These are phyloP conservation scores for Atkinsonella hypoxylon DNA, from an alignment of 2,329 filamentous ascomycete species.

Conservation along the genomic window DNA sequence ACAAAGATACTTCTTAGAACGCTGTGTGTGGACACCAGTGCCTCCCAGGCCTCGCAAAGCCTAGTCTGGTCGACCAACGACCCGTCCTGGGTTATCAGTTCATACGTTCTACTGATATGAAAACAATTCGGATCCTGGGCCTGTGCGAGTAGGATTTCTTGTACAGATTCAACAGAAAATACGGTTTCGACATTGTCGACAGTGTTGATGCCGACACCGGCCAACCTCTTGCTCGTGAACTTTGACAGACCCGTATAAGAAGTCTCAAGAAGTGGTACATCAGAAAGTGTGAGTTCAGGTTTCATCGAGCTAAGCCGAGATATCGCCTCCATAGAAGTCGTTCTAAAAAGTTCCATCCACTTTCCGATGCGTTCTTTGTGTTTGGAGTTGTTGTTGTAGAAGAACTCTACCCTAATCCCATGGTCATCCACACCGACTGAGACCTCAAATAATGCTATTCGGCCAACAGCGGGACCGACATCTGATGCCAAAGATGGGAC, in stretches of 20 bases:
- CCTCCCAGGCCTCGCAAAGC: conserved; percentile 38
- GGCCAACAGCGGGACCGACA: conserved; percentile 32
- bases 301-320: conserved; percentile 26
- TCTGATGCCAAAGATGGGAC: conserved; percentile 28
- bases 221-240: conserved; percentile 30
- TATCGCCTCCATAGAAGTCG: conserved; percentile 32
- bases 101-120: conserved; percentile 34
- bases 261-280: conserved; percentile 35
- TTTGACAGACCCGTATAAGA: conserved; percentile 33
- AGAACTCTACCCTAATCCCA: conserved; percentile 30
- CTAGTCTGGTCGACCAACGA: conserved; percentile 28
- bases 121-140: conserved; percentile 28
- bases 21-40: conserved; percentile 31
- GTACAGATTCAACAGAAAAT: conserved; percentile 33
- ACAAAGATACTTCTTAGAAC: conserved; percentile 39
- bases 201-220: conserved; percentile 26
- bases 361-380: conserved; percentile 30
- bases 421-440: conserved; percentile 33
- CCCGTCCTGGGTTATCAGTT: conserved; percentile 27
- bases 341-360: conserved; percentile 37
- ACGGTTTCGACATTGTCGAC: conserved; percentile 36
- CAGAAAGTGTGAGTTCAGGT: conserved; percentile 37
- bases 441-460: conserved; percentile 39
- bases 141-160: conserved; percentile 37
- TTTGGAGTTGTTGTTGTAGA: conserved; percentile 29